Evolutionary conservation across 1,139 yeast genomes (phyloP), one percentile per base, ranked within the genome.

Genomic region (Candida tetrigidarum): DNA sequence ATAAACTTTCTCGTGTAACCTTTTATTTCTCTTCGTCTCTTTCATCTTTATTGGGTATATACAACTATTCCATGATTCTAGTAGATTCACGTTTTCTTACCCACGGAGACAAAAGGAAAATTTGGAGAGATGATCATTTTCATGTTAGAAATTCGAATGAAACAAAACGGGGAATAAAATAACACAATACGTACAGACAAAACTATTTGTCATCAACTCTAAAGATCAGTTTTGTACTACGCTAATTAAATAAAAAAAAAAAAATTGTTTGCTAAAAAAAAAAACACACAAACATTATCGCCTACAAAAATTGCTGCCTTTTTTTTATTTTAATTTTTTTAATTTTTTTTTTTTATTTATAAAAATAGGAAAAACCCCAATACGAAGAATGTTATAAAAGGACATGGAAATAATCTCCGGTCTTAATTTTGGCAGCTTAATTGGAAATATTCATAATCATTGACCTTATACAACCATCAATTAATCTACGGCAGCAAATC

Each of bases 231-330:
- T 32, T 32, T 32, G 36, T 32, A 32, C 36, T 12, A 19, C 36
- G 22, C 25, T n/a, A 18, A 19, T 10, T 19, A 32, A 20, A 32
- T 29, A 29, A 15, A 16, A 32, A 10, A 27, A 11, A 19, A 12
- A 32, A 18, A 32, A 32, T 11, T 18, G 8, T 32, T 12, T 32
- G 12, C 25, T 32, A 18, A 19, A 11, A 32, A 32, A n/a, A n/a
- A n/a, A n/a, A n/a, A n/a, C n/a, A n/a, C n/a, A n/a, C n/a, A n/a
- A n/a, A 32, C 18, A 14, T 16, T 32, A 32, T 32, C 36, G 36
- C 36, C 36, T 32, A 20, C 36, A 32, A 23, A 32, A 32, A n/a
- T n/a, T n/a, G n/a, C n/a, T n/a, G n/a, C n/a, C n/a, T n/a, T 15
- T 25, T 6, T 18, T 32, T 28, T 12, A 8, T 14, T 19, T 15